Evolutionary conservation across 2,329 filamentous ascomycete genomes (phyloP), one percentile per base, ranked within the genome.

Genomic region (Cadophora sp.): DNA sequence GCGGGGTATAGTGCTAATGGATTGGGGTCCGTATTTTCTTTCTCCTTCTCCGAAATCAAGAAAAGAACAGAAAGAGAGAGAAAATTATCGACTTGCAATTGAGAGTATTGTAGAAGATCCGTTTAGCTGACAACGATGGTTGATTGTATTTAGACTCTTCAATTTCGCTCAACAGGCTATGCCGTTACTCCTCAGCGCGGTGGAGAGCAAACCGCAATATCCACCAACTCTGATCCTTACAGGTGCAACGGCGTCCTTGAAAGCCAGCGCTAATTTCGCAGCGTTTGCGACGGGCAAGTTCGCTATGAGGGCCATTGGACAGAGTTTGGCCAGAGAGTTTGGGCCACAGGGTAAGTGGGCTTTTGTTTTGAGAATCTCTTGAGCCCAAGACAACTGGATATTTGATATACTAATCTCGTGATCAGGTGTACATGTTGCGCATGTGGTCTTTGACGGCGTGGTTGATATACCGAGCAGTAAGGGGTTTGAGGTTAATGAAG

Each of bases 211-310:
- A 59, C 81, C 84, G 39, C 41, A 50, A 4, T 79, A 92, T 73
- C 91, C 92, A 2, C 92, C 92, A 0, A 90, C 90, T 0, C 82
- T 97, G 20, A 89, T 96, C 75, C 91, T 96, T 80, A 96, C 93
- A 0, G 93, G 93, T 33, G 93, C 93, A 0, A 96, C 93, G 0
- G 93, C 92, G 0, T 91, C 90, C 0, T 73, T 94, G 36, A 91
- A 89, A 75, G 91, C 90, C 7, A 91, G 88, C 20, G 87, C 91
- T 0, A 80, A 82, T 20, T 91, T 93, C 76, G 81, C 87, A 0
- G 80, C 85, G 14, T 95, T 96, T 75, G 90, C 92, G 0, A 86
- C 88, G 0, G 90, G 89, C 45, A 96, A 96, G 77, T 96, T 92
- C 77, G 92, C 91, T 9, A 81, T 90, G 72, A 84, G 93, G n/a